Evolutionary conservation across 306 rosid genomes (phyloP), one percentile per base, ranked within the genome.

Genomic region (Medicago ruthenica): DNA sequence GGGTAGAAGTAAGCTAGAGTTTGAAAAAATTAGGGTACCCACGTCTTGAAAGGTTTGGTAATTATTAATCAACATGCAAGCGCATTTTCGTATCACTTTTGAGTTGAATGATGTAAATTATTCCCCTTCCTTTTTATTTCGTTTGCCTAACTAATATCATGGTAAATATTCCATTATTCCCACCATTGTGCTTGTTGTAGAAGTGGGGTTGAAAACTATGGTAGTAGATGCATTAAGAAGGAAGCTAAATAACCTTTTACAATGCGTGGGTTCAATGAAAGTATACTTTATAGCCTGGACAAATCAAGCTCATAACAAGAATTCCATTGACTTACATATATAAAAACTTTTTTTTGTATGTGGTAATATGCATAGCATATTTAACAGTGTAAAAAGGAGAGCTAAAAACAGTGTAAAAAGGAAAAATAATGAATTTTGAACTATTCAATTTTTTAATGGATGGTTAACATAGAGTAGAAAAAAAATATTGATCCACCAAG

Each of bases 151-250:
- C 15, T 47, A n/a, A 54, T 79, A 50, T 62, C 17, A 71, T 39
- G 66, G 57, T 71, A 71, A 53, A 76, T 76, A 31, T 58, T 82
- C 75, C 70, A 57, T 65, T 82, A 20, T 58, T 82, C 75, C 70
- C 50, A 54, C 54, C 64, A 36, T 73, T 41, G 17, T 51, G 51
- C 9, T 61, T 9, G 22, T 39, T 36, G 65, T 21, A 50, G 66
- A 60, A 68, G 69, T 61, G 73, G 57, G 74, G 44, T 81, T 61
- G 34, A 80, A 44, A 69, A 36, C 60, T 48, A 69, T 42, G 68
- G 62, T 37, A 36, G 50, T 27, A 53, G 80, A 75, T 74, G 65
- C 80, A 74, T 61, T 81, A 20, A 36, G 69, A 66, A 54, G 14
- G 75, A 80, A 44, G 63, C 83, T 66, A 54, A 54, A 31, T 55